phyloP scores from a whole-genome alignment of 1,139 yeast genomes.

The Kodamaea ohmeri region DNA sequence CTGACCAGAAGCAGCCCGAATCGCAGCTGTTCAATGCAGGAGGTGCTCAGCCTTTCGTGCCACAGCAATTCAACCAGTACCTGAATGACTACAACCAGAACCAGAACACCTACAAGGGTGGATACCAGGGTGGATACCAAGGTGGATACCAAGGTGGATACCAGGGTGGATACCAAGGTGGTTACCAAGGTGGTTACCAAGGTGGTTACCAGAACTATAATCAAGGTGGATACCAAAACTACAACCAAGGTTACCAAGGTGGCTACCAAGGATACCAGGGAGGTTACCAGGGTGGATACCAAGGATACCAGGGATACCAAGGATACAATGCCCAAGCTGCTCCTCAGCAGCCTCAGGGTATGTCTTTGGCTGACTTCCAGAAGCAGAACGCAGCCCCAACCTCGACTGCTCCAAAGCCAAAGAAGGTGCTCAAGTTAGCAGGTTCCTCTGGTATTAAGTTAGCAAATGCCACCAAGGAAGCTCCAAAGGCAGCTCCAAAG shows the following conservation, averaged over 20 bases:
- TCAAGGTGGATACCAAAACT: conserved; percentile 19
- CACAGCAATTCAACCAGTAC: conserved; percentile 22
- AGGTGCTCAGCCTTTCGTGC: conserved; percentile 45
- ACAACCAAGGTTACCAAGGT: conserved; percentile 21
- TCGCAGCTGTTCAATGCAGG: conserved; percentile 29
- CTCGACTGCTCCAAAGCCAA: conserved; percentile 50
- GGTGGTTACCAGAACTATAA: conserved; percentile 27
- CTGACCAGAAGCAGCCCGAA: conserved; percentile 21
- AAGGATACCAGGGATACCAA: conserved; percentile 21
- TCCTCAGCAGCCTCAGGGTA: conserved; percentile 46
- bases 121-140: conserved; percentile 17
- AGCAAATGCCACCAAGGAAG: conserved; percentile 54
- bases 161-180: conserved; percentile 19
- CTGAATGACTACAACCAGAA: conserved; percentile 1
- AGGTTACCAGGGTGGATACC: conserved; percentile 19
- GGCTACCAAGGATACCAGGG: conserved; percentile 21
- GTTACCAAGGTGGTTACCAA: conserved; percentile 17
- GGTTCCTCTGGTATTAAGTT: conserved; percentile 66
- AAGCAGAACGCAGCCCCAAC: conserved; percentile 55
- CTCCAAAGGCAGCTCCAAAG: too few species aligned
- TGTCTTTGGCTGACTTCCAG: conserved; percentile 87
- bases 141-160: conserved; percentile 27
- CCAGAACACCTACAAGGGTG: conserved; percentile 8
- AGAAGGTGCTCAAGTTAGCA: conserved; percentile 61
- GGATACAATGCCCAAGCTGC: conserved; percentile 17